Evolutionary conservation across 495 filamentous ascomycete genomes (phyloP), one percentile per base, ranked within the genome.

Genomic region (Clohesyomyces aquaticus): DNA sequence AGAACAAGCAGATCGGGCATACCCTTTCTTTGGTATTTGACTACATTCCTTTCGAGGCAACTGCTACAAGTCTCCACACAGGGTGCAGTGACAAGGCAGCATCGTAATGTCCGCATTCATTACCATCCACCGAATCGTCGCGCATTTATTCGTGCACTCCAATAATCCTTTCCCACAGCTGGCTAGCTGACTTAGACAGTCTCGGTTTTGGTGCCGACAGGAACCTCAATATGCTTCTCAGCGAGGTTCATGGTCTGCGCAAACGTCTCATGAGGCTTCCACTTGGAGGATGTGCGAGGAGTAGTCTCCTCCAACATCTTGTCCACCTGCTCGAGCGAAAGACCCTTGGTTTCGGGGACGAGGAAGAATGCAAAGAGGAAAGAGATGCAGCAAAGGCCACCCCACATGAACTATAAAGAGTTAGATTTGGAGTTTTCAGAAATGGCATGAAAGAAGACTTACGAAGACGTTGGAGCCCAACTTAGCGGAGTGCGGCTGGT

Each of bases 251-350:
- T 85, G 57, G 87, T 82, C 29, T 76, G 72, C 4, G 87, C 87
- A 64, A 88, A 91, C 26, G 89, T 93, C 55, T 77, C 77, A 68
- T 83, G 82, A 23, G 89, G 88, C 68, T 79, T 80, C 90, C 90
- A 93, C 70, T 82, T 83, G 73, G 79, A 72, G 54, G 87, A 90
- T 16, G 82, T 87, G 23, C 85, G 75, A n/a, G 90, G 87, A 1
- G 81, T 88, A 4, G 84, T 83, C 78, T 93, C 90, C 74, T 91
- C 90, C 80, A 95, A 83, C 91, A 93, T 92, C 77, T 85, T 83
- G 78, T 94, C 91, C 70, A 95, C 88, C 74, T 95, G 90, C 79
- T 95, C 91, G 48, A 94, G 88, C 18, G 88, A 87, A 19, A 95
- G 81, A 62, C 90, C 90, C 35, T 56, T 56, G 23, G 53, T 56